Base-by-base conservation (phyloP, 352 stramenopile genomes). In the Phytopythium mirpurense region DNA sequence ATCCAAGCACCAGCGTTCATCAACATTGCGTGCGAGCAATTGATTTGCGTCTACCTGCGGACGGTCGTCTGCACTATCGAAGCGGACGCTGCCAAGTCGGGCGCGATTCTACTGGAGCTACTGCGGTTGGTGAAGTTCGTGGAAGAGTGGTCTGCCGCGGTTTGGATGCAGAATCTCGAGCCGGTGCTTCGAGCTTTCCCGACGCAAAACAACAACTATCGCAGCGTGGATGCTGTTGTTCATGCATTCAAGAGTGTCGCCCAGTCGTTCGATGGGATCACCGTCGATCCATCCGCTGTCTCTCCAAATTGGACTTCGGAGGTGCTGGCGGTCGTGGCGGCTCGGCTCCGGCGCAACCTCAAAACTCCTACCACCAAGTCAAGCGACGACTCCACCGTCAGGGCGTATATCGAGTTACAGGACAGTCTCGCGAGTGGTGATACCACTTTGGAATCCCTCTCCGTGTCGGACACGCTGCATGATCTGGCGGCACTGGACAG, bases 1-100 rank as follows among this genome's bases (percentile, higher is more conserved):
- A 10, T 18, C 14, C 41, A 34, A 47, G 21, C 14, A 5, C 9
- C 62, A 36, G 58, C 67, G 18, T 35, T 72, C 26, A 19, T 74
- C 34, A 64, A 65, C 42, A 34, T 78, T 21, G 5, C 56, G 12
- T 66, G 57, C 51, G 72, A 83, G 37, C 54, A 45, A 1, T 57
- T 79, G 12, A 56, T 70, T 16, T 43, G 67, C 11, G 24, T 40
- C 5, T 79, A 70, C 41, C 11, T 78, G 40, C 23, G 46, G 8
- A 60, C 21, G 35, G 35, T 62, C 40, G 21, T 16, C 19, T 47
- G 24, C 24, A 54, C 60, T 5, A 61, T 41, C 2, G 27, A 51
- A 18, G 47, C 36, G 27, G 46, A 56, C 10, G 58, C 63, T 27
- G 46, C 58, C 21, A 44, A 42, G 15, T 72, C 63, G 6, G 57